Conservation (phyloP, 2,329 filamentous ascomycete species). For the Orbilia quercus region DNA sequence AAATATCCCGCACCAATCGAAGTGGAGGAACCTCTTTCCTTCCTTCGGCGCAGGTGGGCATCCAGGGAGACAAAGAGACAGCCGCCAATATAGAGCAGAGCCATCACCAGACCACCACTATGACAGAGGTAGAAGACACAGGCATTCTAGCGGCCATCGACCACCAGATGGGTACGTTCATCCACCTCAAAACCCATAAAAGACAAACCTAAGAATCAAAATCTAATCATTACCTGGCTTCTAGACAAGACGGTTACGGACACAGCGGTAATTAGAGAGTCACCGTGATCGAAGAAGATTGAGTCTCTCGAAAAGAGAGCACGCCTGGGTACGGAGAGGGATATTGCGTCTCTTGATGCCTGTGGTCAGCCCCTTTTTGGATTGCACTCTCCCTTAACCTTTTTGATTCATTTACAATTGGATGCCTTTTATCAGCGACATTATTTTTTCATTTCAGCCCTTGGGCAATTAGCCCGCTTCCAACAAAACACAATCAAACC, state of each 20-base stretch:
- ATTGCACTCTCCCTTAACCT: too few relatives aligned
- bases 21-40: conserved; percentile 33
- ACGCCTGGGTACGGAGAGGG: background rate
- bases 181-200: background rate
- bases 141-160: conserved; percentile 11
- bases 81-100: conserved; percentile 13
- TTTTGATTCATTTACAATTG: too few relatives aligned
- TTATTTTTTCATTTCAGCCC: too few relatives aligned
- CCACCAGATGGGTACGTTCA: conserved; percentile 44
- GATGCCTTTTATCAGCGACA: too few relatives aligned
- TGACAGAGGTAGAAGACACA: conserved; percentile 1
- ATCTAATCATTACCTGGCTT: background rate
- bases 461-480: too few relatives aligned
- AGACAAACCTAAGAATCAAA: background rate
- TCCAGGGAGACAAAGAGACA: conserved; percentile 9
- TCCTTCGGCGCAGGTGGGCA: conserved; percentile 21
- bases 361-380: too few relatives aligned
- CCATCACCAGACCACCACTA: conserved; percentile 13
- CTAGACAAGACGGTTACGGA: conserved; percentile 44
- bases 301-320: conserved; percentile 4
- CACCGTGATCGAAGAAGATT: conserved; percentile 42
- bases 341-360: too few relatives aligned
- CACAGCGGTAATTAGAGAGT: conserved; percentile 42
- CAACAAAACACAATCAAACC: too few relatives aligned
- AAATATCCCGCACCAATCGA: background rate